Evolutionary conservation across 177 flowering plant genomes (phyloP).

Genomic region (Vitis hybrid): DNA sequence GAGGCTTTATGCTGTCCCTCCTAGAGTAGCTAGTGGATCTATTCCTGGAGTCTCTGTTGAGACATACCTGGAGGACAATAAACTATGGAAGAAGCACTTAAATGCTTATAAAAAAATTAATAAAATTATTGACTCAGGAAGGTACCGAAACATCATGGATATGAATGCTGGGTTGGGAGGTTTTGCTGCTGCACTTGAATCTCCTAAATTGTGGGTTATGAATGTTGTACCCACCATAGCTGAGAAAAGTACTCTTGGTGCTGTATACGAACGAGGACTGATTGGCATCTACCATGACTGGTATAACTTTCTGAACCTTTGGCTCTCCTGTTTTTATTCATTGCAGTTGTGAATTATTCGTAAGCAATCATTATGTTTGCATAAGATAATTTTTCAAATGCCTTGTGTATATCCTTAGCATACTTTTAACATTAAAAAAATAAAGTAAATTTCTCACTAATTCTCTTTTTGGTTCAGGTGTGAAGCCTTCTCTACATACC

Average conservation of each 20-base stretch:
- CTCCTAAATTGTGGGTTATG: conserved; percentile 88
- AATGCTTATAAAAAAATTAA: conserved; percentile 69
- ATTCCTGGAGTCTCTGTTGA: conserved; percentile 75
- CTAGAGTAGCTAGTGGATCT: conserved; percentile 75
- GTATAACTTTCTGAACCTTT: conserved; percentile 34
- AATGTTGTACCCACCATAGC: conserved; percentile 91
- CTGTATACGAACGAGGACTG: conserved; percentile 78
- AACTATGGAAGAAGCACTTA: conserved; percentile 78
- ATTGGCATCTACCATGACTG: conserved; percentile 98
- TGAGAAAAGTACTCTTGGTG: conserved; percentile 70
- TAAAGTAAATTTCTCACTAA: background rate
- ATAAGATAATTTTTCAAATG: background rate
- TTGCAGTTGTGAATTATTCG: background rate
- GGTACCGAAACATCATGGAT: conserved; percentile 93
- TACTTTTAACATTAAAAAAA: background rate
- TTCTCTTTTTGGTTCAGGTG: conserved; percentile 53
- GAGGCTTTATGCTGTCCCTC: conserved; percentile 80
- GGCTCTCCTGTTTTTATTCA: background rate
- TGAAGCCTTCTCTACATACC: conserved; percentile 94
- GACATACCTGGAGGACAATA: conserved; percentile 61
- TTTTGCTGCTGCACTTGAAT: conserved; percentile 83
- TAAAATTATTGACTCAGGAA: conserved; percentile 63
- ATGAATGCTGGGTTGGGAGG: conserved; percentile 97
- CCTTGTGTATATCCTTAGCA: background rate
- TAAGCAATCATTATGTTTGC: background rate